A percentile compares a stretch with the other conserved stretches of the same genome.
Conservation (phyloP, 78 protist species). For the Dictyostelium purpureum region DNA sequence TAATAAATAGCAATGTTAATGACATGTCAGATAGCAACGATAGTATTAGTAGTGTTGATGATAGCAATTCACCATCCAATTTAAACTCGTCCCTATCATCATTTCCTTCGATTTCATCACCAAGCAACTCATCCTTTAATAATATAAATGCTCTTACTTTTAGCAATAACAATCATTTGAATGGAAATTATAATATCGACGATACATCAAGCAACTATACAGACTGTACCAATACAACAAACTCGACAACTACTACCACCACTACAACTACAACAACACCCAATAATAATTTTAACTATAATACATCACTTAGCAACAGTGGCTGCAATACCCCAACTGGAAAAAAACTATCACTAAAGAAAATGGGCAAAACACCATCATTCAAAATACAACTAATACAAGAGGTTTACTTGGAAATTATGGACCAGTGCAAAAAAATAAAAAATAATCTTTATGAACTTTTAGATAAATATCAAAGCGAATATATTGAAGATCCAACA, state of each 20-base stretch:
- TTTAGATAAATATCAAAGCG: neutral
- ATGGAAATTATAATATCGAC: neutral
- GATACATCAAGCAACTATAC: neutral
- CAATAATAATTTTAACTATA: neutral
- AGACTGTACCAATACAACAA: slow-evolving; percentile 1
- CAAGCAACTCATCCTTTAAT: neutral
- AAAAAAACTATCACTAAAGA: neutral
- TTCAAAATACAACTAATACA: slow-evolving; percentile 18
- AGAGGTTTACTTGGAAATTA: slow-evolving; percentile 10
- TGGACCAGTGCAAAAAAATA: neutral
- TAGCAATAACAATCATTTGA: neutral
- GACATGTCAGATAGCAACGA: neutral
- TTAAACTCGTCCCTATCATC: neutral
- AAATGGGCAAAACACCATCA: slow-evolving; percentile 14
- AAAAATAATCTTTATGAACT: neutral
- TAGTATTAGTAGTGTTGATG: neutral
- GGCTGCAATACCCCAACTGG: neutral
- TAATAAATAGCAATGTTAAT: neutral
- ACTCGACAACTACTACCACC: neutral
- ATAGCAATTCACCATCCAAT: neutral
- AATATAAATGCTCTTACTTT: neutral
- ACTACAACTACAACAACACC: neutral
- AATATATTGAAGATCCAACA: too few relatives aligned
- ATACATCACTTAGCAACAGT: neutral
- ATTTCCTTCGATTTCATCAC: neutral